Evolutionary conservation across 2,329 filamentous ascomycete genomes (phyloP), one percentile per base, ranked within the genome.

Genomic region (Colletotrichum acutatum): DNA sequence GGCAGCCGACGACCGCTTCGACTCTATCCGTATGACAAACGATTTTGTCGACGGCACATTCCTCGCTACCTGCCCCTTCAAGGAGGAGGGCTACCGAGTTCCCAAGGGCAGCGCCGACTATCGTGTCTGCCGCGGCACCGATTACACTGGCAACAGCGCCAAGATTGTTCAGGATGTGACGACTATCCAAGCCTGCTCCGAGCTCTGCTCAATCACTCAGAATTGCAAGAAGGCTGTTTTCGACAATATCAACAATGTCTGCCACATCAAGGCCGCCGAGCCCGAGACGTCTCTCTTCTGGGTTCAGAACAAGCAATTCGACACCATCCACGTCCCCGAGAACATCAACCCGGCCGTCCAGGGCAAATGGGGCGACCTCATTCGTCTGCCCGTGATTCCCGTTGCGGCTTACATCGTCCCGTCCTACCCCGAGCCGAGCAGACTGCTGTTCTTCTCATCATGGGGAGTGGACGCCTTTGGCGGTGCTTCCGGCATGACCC

Each of bases 391-490:
- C 32, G 58, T 79, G 34, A 77, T 79, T 54, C 78, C 78, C 5
- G 78, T 79, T 32, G 77, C 78, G n/a, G 77, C 77, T 12, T 79
- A 78, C 66, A 67, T 79, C 24, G 78, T 78, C 5, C 78, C 78
- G 2, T 71, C 74, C 11, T 75, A 75, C 66, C 77, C 78, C 19
- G 74, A 77, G 62, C 66, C 77, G 1, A 75, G 70, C 57, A 72
- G 76, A 22, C 65, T 79, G 71, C 66, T 79, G 49, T 69, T 77
- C 54, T 78, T 77, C 60, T 77, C 76, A 7, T 77, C 76, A 24
- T 78, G 77, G 77, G 77, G 77, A 16, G 74, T 70, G 4, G 75
- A 76, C 24, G 76, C 76, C 49, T 78, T 78, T 9, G 75, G 77
- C 11, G 75, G 77, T 30, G 68, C 74, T 26, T 74, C 71, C 2